Conservation (phyloP, 192 early-diverging fungal genomes). For the Kappamyces sp. region DNA sequence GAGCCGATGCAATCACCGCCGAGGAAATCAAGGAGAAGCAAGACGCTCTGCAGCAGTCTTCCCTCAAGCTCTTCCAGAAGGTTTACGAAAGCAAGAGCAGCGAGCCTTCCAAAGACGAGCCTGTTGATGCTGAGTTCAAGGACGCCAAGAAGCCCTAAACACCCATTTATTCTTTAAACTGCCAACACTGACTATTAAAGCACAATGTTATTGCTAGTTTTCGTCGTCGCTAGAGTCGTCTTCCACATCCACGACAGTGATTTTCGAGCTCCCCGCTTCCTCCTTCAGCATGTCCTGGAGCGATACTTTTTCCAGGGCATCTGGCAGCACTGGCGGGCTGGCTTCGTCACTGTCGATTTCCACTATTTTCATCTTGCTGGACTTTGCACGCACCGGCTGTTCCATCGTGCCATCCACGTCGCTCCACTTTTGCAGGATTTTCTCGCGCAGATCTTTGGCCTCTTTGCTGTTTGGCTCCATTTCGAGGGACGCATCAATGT, state of each 20-base stretch:
- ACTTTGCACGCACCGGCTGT: conserved; percentile 3
- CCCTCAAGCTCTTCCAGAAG: conserved; percentile 96
- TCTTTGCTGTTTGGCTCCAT: conserved; percentile 15
- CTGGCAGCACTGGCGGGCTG: too few species aligned
- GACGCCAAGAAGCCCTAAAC: conserved; percentile 44
- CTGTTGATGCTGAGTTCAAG: conserved; percentile 68
- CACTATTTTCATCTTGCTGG: conserved; percentile 11
- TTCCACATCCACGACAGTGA: conserved; percentile 2
- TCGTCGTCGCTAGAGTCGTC: conserved; percentile 8
- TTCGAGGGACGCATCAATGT: conserved; percentile 13
- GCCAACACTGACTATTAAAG: background rate
- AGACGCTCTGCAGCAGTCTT: conserved; percentile 77
- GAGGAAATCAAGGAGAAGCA: conserved; percentile 87
- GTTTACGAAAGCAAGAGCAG: conserved; percentile 79
- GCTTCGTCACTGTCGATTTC: conserved; percentile 20
- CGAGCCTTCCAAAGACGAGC: conserved; percentile 29
- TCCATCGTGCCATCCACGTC: conserved; percentile 12
- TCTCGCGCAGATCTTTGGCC: conserved; percentile 13
- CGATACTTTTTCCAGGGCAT: too few species aligned
- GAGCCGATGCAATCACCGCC: conserved; percentile 58
- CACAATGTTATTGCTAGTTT: background rate
- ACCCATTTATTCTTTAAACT: conserved; percentile 2
- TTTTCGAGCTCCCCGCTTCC: background rate
- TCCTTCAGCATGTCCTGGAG: background rate
- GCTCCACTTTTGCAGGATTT: conserved; percentile 13